Base-by-base conservation (phyloP, 208 protist species). In the Vickermania ingenoplastis region DNA sequence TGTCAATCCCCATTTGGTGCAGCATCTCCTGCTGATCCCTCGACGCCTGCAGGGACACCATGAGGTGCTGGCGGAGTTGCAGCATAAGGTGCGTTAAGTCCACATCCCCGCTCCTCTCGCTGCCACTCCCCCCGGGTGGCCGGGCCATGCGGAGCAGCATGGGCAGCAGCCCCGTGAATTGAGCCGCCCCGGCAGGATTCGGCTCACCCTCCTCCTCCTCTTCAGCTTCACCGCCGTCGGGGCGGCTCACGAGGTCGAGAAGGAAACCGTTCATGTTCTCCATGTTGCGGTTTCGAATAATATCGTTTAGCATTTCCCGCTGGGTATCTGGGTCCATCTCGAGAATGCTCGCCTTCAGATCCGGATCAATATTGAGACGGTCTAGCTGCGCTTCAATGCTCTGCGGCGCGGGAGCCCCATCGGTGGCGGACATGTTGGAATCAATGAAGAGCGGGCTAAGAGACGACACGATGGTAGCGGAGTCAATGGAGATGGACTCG, bases 241-340 rank as follows among this genome's bases (percentile, higher is more conserved):
- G 11, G 13, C 21, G n/a, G 22, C 7, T 13, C 5, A 25, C 7
- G 50, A 13, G n/a, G 7, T 27, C 23, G n/a, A 17, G 50, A 5
- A 25, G 23, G 24, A 7, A 5, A 25, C 7, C 23, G 50, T 25
- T 25, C 24, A 26, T 28, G 24, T 54, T 54, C 50, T 54, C 11
- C 13, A 26, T 17, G 50, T 54, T 54, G 45, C 76, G 68, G 41
- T 58, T 68, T 3, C 81, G 78, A 23, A 87, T 71, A 54, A 92
- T 89, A 65, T 92, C 85, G 36, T 87, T 86, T 23, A 92, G 53
- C 11, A 92, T 69, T 4, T 92, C 85, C 0, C 62, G 69, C 14
- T 67, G 81, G 11, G 85, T 85, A 54, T 77, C 75, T 17, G 85
- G 81, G 0, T 80, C 75, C 85, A 92, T 87, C 65, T 75, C 63